phyloP scores from a whole-genome alignment of 495 filamentous ascomycete species.

The Xylaria palmicola region DNA sequence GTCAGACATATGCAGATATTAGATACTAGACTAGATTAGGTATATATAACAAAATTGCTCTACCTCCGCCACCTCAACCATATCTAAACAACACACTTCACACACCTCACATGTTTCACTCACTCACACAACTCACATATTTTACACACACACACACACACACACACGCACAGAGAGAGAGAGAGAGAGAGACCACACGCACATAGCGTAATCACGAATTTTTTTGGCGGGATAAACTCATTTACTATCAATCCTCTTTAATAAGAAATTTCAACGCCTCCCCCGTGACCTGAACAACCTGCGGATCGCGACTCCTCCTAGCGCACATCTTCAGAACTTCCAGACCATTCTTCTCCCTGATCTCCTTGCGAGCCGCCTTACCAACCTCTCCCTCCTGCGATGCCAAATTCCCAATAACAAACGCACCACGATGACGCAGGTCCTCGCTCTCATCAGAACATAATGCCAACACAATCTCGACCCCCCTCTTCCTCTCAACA shows the following conservation, averaged over 20 bases:
- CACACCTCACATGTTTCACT: too few species aligned
- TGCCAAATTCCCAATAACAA: constrained; percentile 67
- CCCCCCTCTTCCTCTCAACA: constrained; percentile 64
- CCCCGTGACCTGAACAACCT: constrained; percentile 63
- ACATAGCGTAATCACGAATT: too few species aligned
- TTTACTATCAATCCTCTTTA: constrained; percentile 35
- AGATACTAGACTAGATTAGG: too few species aligned
- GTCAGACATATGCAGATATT: too few species aligned
- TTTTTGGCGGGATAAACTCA: too few species aligned
- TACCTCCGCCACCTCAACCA: too few species aligned
- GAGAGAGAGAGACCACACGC: too few species aligned
- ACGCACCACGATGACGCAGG: constrained; percentile 73
- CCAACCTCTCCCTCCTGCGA: constrained; percentile 52
- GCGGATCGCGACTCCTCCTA: constrained; percentile 60
- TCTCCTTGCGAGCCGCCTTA: constrained; percentile 43
- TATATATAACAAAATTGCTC: too few species aligned
- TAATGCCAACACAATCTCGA: constrained; percentile 67
- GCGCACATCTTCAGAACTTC: constrained; percentile 62
- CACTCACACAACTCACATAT: too few species aligned
- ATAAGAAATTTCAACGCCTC: constrained; percentile 62
- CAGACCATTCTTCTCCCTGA: constrained; percentile 53
- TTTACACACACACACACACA: too few species aligned
- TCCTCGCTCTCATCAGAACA: constrained; percentile 75
- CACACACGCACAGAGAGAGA: too few species aligned
- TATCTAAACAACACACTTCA: too few species aligned